Evolutionary conservation across 129 eudicot genomes (phyloP).

Genomic region (Flaveria robusta): DNA sequence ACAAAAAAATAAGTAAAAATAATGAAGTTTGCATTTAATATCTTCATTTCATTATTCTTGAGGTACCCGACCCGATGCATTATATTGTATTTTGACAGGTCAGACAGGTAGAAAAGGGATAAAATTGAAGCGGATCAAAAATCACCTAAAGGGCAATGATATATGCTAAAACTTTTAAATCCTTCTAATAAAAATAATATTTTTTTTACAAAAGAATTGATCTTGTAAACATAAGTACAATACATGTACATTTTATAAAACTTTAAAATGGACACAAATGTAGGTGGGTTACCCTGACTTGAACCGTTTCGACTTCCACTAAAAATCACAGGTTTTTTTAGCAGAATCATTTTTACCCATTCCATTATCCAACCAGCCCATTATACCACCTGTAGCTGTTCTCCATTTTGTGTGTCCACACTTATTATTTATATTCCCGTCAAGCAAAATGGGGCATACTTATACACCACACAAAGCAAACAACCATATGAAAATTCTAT

Average conservation of each 20-base stretch:
- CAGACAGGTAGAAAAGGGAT: background rate
- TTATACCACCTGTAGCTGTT: background rate
- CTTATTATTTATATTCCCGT: background rate
- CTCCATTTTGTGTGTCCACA: background rate
- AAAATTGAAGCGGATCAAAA: background rate
- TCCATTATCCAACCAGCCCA: background rate
- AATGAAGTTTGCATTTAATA: background rate
- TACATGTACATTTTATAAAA: background rate
- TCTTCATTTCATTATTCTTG: background rate
- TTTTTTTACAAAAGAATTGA: no score
- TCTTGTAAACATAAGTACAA: no score
- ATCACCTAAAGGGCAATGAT: background rate
- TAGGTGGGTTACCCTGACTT: background rate
- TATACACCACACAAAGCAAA: conserved; percentile 1
- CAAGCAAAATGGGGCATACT: background rate
- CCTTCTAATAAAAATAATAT: background rate
- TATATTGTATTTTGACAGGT: background rate
- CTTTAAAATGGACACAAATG: no score
- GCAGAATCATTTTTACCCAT: background rate
- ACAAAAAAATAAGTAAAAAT: background rate
- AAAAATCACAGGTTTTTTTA: background rate
- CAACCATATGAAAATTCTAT: background rate
- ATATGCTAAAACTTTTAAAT: background rate
- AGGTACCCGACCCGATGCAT: background rate
- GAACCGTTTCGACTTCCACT: background rate